phyloP scores from a whole-genome alignment of 441 rosid genomes.

The Pelargonium australe region DNA sequence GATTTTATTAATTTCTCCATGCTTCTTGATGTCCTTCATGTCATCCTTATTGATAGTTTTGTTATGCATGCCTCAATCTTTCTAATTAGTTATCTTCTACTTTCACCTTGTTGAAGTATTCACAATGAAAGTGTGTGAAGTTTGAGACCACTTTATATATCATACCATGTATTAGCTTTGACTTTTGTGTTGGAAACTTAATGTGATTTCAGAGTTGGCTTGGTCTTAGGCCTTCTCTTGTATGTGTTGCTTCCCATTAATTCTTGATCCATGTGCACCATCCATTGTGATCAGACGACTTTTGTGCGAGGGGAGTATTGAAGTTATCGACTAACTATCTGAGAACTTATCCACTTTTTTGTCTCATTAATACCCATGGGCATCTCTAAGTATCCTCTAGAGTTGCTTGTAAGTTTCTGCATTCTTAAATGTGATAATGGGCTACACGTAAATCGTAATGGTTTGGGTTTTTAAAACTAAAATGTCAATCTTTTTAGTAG shows the following conservation, averaged over 20 bases:
- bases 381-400: no score
- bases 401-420: no score
- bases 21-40: slow-evolving; percentile 1
- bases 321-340: no score
- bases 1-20: not conserved
- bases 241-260: not conserved
- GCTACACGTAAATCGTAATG: no score
- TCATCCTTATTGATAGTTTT: slow-evolving; percentile 1
- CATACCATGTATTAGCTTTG: not conserved
- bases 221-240: not conserved
- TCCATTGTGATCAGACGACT: no score
- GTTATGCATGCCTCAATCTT: not conserved
- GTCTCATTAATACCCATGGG: no score
- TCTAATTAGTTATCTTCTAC: slow-evolving; percentile 1
- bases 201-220: not conserved
- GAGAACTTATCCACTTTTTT: no score
- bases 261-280: no score
- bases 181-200: slow-evolving; percentile 3
- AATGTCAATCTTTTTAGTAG: no score
- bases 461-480: no score
- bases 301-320: no score
- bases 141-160: slow-evolving; percentile 1
- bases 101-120: not conserved
- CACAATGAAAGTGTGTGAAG: not conserved
- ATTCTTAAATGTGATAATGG: no score